phyloP scores from a whole-genome alignment of 305 asterid species.

The Rubia tinctorum region DNA sequence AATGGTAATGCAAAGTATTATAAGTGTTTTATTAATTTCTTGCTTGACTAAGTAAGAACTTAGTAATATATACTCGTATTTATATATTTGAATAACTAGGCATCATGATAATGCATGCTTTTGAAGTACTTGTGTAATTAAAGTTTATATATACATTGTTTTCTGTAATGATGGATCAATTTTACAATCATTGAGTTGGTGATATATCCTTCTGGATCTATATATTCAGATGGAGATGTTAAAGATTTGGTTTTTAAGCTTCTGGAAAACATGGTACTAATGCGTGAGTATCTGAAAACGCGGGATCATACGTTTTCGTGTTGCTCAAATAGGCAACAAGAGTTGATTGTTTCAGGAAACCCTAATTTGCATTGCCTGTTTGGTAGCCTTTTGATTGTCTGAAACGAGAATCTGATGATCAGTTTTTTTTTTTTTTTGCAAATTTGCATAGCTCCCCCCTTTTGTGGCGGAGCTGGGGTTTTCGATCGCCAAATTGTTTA shows the following conservation, averaged over 20 bases:
- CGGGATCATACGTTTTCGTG: background rate
- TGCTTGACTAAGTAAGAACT: background rate
- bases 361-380: slow-evolving; percentile 11
- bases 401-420: background rate
- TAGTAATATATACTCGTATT: background rate
- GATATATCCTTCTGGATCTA: background rate
- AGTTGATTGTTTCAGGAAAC: slow-evolving; percentile 10
- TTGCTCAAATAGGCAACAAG: background rate
- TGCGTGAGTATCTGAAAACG: no score
- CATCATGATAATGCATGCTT: slow-evolving; percentile 12
- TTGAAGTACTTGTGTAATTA: background rate
- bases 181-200: background rate
- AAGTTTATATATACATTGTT: background rate
- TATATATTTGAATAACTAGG: slow-evolving; percentile 4
- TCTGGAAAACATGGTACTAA: background rate
- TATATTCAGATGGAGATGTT: background rate
- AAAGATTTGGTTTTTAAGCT: background rate
- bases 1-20: slow-evolving; percentile 6
- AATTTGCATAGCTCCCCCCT: background rate
- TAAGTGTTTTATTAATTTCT: slow-evolving; percentile 15
- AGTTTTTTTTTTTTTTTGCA: background rate
- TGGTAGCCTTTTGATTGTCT: background rate
- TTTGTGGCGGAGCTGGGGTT: background rate
- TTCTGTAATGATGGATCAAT: background rate
- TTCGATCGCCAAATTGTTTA: background rate